These are phyloP conservation scores for Bacidia rubella DNA, from an alignment of 495 filamentous ascomycete genomes.

Conservation along the genomic window DNA sequence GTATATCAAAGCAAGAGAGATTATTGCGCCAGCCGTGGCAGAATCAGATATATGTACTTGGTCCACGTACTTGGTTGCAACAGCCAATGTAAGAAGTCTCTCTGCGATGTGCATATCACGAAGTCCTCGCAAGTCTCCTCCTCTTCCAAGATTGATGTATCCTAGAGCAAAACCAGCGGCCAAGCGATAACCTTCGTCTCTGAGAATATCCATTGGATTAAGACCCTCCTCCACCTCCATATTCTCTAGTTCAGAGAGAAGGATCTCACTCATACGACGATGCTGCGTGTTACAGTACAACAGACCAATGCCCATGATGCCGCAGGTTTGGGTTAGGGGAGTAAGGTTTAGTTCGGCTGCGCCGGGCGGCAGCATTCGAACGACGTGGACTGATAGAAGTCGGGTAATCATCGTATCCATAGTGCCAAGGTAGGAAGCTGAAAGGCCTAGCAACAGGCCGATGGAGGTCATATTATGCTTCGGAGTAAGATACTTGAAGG, in stretches of 20 bases:
- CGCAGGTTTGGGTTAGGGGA: slow-evolving; percentile 85
- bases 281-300: slow-evolving; percentile 93
- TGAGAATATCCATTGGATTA: slow-evolving; percentile 49
- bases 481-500: slow-evolving; percentile 94
- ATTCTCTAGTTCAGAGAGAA: slow-evolving; percentile 93
- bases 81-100: slow-evolving; percentile 69
- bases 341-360: slow-evolving; percentile 91
- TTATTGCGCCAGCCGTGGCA: slow-evolving; percentile 76
- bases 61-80: slow-evolving; percentile 74
- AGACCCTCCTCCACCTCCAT: slow-evolving; percentile 58
- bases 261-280: slow-evolving; percentile 94
- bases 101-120: slow-evolving; percentile 91
- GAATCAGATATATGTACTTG: slow-evolving; percentile 84
- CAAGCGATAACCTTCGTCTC: slow-evolving; percentile 87
- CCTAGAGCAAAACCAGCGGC: slow-evolving; percentile 90
- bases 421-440: slow-evolving; percentile 85
- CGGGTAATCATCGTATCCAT: slow-evolving; percentile 93
- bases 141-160: slow-evolving; percentile 87
- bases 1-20: slow-evolving; percentile 87
- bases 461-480: slow-evolving; percentile 99
- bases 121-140: slow-evolving; percentile 72
- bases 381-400: slow-evolving; percentile 95
- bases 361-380: slow-evolving; percentile 77
- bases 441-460: slow-evolving; percentile 78
- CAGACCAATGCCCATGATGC: slow-evolving; percentile 93